These are phyloP conservation scores for Claviceps fusiformis DNA, from an alignment of 2,329 filamentous ascomycete genomes.

Conservation along the genomic window DNA sequence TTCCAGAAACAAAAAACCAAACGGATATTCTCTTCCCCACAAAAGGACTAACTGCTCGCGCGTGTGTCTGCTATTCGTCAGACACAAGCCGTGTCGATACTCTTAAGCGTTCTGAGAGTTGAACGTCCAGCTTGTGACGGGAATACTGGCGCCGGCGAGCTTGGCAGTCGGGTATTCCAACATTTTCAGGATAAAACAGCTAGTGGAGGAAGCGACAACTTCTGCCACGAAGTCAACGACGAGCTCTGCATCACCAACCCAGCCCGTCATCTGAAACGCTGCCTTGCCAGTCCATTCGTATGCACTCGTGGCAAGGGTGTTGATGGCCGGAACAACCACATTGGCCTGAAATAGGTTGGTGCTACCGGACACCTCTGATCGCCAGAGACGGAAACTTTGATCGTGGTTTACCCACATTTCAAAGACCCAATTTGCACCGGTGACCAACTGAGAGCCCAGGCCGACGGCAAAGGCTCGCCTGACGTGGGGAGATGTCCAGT, in stretches of 20 bases:
- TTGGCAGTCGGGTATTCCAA: neutral
- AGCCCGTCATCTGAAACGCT: neutral
- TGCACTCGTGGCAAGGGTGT: neutral
- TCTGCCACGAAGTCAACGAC: neutral
- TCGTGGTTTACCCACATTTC: neutral
- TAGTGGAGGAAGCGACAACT: neutral
- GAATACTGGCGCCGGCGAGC: neutral
- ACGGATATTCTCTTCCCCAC: too few species aligned
- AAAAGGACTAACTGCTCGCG: neutral
- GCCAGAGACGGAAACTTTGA: neutral
- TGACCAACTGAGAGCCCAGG: neutral
- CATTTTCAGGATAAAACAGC: neutral
- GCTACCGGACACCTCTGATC: neutral
- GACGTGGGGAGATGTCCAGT: neutral
- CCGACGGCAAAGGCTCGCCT: neutral
- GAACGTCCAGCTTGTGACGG: neutral
- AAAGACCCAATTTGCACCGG: neutral
- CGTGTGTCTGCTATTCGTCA: neutral
- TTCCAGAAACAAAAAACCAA: too few species aligned
- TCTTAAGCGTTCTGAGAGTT: neutral
- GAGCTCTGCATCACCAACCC: neutral
- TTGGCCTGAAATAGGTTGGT: neutral
- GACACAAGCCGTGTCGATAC: neutral
- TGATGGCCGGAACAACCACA: neutral
- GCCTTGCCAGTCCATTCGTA: neutral